Base-by-base conservation (phyloP, 345 rosid species). In the Salix dunnii region DNA sequence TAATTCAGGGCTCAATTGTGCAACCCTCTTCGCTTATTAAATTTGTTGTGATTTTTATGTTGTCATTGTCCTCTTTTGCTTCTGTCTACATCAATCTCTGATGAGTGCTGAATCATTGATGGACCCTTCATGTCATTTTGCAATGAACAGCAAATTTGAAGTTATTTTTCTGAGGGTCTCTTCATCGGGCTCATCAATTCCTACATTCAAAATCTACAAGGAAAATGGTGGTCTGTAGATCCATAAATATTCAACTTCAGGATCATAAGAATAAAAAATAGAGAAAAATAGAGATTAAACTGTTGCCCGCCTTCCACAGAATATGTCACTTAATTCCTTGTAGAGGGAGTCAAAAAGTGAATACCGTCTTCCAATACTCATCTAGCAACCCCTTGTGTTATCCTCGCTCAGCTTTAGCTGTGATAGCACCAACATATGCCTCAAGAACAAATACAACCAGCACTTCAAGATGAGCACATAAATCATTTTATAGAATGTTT, bases 331-430 rank as follows among this genome's bases (percentile, higher is more conserved):
- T n/a, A n/a, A n/a, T n/a, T 91, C 93, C 72, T 82, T 74, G 82
- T 93, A 93, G 67, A 96, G 91, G 71, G 86, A 81, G 72, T 86
- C 88, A 55, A 96, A 88, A 80, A 93, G 86, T 42, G 85, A 79
- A 85, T 96, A 97, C 73, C 95, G 83, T 81, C 90, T 82, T 86
- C 94, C 94, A 93, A 82, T 90, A 96, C 81, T 91, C 97, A 72
- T 90, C 85, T 71, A 88, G 80, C 23, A 92, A 85, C 66, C 86
- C 90, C 85, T 85, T 92, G 76, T 86, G 83, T 68, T 93, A 92
- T 72, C 88, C 91, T 66, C 85, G 82, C 82, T 91, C 97, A 76
- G 90, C 77, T 84, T 76, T 92, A 72, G 94, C 93, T 67, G 84
- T 81, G 84, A 90, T 83, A 74, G 91, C 97, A 83, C 87, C 89